Conservation (phyloP, 2,329 filamentous ascomycete species). For the Ophiognomonia clavigignenti-juglandacearum region DNA sequence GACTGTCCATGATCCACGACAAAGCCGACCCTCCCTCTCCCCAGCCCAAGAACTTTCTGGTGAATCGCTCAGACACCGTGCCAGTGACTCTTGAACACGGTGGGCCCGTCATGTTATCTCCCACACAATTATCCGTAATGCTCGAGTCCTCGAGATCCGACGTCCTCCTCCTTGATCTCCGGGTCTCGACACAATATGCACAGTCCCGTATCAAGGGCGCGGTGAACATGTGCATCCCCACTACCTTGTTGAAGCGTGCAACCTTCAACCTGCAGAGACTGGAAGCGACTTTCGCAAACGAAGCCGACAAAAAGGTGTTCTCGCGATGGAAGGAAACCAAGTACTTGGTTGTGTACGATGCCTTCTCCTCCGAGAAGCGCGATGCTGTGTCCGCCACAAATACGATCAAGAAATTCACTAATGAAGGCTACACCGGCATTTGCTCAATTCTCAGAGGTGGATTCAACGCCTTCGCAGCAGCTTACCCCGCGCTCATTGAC, state of each 20-base stretch:
- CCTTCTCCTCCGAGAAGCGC: slow-evolving; percentile 67
- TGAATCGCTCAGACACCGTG: slow-evolving; percentile 41
- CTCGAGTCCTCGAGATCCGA: slow-evolving; percentile 38
- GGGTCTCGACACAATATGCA: slow-evolving; percentile 79
- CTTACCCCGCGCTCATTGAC: slow-evolving; percentile 63
- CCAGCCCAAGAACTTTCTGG: slow-evolving; percentile 22
- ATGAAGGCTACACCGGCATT: slow-evolving; percentile 73
- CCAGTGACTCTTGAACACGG: slow-evolving; percentile 43
- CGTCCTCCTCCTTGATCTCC: slow-evolving; percentile 74
- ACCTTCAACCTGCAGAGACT: slow-evolving; percentile 88
- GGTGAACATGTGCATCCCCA: slow-evolving; percentile 90
- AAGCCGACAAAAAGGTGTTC: slow-evolving; percentile 67
- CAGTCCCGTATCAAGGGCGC: slow-evolving; percentile 72
- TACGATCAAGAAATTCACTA: slow-evolving; percentile 88
- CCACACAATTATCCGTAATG: slow-evolving; percentile 50
- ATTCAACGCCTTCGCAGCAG: slow-evolving; percentile 66
- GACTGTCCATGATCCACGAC: slow-evolving; percentile 49
- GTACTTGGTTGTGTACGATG: slow-evolving; percentile 84
- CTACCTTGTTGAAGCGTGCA: slow-evolving; percentile 82
- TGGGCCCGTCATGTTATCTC: slow-evolving; percentile 47
- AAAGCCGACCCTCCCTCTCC: slow-evolving; percentile 36
- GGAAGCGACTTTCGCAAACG: slow-evolving; percentile 75
- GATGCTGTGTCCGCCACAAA: slow-evolving; percentile 79
- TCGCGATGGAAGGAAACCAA: slow-evolving; percentile 68
- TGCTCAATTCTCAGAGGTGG: slow-evolving; percentile 77